These are phyloP conservation scores for Lineolata rhizophorae DNA, from an alignment of 495 filamentous ascomycete genomes.

Conservation along the genomic window DNA sequence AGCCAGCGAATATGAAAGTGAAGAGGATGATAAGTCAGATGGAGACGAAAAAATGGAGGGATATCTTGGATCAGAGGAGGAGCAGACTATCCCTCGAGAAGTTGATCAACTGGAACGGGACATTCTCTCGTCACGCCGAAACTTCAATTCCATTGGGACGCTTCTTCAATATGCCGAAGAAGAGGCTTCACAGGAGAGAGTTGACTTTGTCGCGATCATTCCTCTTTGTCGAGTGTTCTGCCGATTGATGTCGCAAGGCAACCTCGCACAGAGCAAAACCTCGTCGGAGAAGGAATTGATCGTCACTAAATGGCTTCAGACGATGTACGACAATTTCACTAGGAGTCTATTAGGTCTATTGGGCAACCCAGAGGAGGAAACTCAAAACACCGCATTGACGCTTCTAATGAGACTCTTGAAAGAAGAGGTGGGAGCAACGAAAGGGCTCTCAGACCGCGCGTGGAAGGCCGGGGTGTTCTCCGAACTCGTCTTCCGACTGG, in stretches of 20 bases:
- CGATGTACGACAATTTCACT: constrained; percentile 42
- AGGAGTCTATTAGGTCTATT: constrained; percentile 9
- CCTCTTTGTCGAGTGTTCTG: constrained; percentile 84
- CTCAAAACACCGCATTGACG: constrained; percentile 39
- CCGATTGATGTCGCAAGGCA: constrained; percentile 56
- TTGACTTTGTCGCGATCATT: too few species aligned
- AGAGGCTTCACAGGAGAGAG: constrained; percentile 16
- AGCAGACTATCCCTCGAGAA: too few species aligned
- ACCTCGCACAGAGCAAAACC: constrained; percentile 36
- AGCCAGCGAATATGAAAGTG: too few species aligned
- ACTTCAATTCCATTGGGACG: constrained; percentile 81
- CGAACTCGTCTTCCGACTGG: too few species aligned
- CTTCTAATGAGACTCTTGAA: constrained; percentile 69
- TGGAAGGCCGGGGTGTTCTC: too few species aligned
- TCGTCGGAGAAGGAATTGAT: constrained; percentile 49
- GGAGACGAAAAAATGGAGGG: too few species aligned
- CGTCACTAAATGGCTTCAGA: constrained; percentile 59
- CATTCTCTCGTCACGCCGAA: constrained; percentile 59
- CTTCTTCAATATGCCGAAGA: constrained; percentile 38
- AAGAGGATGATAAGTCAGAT: too few species aligned
- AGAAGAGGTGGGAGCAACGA: constrained; percentile 41
- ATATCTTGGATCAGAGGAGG: too few species aligned
- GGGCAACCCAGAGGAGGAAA: constrained; percentile 6
- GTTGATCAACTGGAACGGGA: constrained; percentile 53
- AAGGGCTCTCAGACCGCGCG: too few species aligned